Evolutionary conservation across 2,329 filamentous ascomycete species (phyloP), one percentile per base, ranked within the genome.

Genomic region (Aureobasidium sp.): DNA sequence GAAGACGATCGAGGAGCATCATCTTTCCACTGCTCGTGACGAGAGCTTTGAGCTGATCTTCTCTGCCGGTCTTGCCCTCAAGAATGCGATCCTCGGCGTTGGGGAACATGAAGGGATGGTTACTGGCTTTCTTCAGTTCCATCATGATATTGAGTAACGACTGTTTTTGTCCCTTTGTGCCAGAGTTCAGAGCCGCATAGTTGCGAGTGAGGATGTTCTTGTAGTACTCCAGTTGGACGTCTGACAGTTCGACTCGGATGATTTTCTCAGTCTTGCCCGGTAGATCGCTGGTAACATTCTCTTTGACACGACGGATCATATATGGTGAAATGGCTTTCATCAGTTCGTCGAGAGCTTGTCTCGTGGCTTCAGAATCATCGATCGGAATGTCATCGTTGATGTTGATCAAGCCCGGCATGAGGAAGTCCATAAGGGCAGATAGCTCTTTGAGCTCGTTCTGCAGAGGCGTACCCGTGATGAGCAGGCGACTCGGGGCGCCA

Each of bases 231-330:
- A 97, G 80, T 72, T 99, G 94, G 31, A 97, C 87, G 74, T 99
- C 94, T 0, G 94, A 96, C 56, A 99, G 81, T 75, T 97, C 94
- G 44, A 99, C 94, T 62, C 95, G 91, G 72, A 99, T 96, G 67
- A 99, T 99, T 79, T 97, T 99, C 74, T 99, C 94, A 0, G 91
- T 96, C 79, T 99, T 99, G 0, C 93, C 91, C 14, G 94, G 94
- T 29, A 99, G 79, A 68, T 99, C 94, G 25, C 92, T 96, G 74
- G 97, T 94, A 8, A 99, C 95, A 62, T 94, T 97, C 72, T 96
- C 90, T 76, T 99, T 99, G 20, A 94, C 97, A 57, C 94, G 88
- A 42, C 94, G 90, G 58, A 99, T 81, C 80, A 99, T 97, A 72
- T 90, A 97, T 2, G 94, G 94, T 22, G 93, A 88, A 68, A 99